phyloP scores from a whole-genome alignment of 73 alveolate genomes.

The Durusdinium trenchii region DNA sequence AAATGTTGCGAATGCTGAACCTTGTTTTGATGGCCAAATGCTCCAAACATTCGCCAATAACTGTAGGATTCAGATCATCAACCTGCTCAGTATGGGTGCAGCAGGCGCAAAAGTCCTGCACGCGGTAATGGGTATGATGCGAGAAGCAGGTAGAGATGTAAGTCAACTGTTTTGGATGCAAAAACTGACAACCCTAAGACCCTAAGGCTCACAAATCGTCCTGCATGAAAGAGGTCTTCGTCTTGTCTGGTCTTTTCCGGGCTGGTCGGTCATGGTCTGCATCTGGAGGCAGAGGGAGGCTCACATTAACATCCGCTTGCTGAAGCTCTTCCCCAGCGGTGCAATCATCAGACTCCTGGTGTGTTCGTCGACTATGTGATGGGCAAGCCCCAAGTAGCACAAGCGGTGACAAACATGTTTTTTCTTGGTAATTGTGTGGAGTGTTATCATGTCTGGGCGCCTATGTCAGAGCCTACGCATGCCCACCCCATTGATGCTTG shows the following conservation, averaged over 20 bases:
- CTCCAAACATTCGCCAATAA: constrained; percentile 5
- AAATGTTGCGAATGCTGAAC: constrained; percentile 61
- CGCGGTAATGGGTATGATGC: too few relatives aligned
- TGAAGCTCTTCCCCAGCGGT: background rate
- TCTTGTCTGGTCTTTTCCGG: background rate
- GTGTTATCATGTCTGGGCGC: too few relatives aligned
- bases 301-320: background rate
- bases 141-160: too few relatives aligned
- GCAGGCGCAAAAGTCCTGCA: constrained; percentile 43
- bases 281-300: background rate
- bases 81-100: constrained; percentile 66
- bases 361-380: too few relatives aligned
- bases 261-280: background rate
- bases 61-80: background rate
- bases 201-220: background rate
- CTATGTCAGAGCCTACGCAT: too few relatives aligned
- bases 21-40: constrained; percentile 16
- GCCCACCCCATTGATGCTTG: too few relatives aligned
- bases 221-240: constrained; percentile 30
- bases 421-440: too few relatives aligned
- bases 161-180: too few relatives aligned
- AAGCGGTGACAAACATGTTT: too few relatives aligned
- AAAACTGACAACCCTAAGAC: too few relatives aligned
- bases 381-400: too few relatives aligned
- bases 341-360: too few relatives aligned